These are phyloP conservation scores for Russula vinacea DNA, from an alignment of 768 basidiomycete species.

Conservation along the genomic window DNA sequence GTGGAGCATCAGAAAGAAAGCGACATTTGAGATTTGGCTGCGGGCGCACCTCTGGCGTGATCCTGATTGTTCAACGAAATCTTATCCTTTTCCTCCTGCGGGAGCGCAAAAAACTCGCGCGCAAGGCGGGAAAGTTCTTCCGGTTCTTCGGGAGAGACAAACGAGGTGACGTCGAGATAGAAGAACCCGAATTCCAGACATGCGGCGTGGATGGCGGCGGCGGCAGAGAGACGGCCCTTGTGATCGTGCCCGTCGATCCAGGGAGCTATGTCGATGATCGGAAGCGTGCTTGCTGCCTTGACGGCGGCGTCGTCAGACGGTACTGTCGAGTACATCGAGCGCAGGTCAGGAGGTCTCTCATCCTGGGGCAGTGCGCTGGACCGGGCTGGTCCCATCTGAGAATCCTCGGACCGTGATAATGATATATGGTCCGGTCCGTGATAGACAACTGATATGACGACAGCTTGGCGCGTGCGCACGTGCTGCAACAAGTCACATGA, in stretches of 20 bases:
- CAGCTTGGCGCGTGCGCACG: too few species aligned
- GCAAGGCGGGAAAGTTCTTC: conserved; percentile 64
- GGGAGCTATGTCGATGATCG: conserved; percentile 71
- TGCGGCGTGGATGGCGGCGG: conserved; percentile 64
- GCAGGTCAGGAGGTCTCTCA: not conserved
- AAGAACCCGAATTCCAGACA: conserved; percentile 85
- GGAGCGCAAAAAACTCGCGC: conserved; percentile 66
- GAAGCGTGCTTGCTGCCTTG: conserved; percentile 42
- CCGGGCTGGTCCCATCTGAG: not conserved
- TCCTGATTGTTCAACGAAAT: conserved; percentile 69
- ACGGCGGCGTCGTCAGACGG: not conserved
- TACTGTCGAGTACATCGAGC: not conserved
- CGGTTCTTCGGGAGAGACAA: conserved; percentile 53
- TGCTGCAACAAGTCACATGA: too few species aligned
- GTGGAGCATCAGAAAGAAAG: not conserved
- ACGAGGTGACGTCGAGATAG: conserved; percentile 71
- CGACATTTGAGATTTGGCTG: too few species aligned
- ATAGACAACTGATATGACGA: too few species aligned
- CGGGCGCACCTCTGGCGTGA: conserved; percentile 66
- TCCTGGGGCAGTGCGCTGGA: not conserved
- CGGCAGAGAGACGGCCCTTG: conserved; percentile 44
- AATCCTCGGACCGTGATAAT: too few species aligned
- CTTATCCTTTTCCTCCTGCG: conserved; percentile 60
- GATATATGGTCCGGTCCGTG: too few species aligned
- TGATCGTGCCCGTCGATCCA: conserved; percentile 46